phyloP scores from a whole-genome alignment of 2,329 filamentous ascomycete genomes.

The Trichophyton benhamiae region DNA sequence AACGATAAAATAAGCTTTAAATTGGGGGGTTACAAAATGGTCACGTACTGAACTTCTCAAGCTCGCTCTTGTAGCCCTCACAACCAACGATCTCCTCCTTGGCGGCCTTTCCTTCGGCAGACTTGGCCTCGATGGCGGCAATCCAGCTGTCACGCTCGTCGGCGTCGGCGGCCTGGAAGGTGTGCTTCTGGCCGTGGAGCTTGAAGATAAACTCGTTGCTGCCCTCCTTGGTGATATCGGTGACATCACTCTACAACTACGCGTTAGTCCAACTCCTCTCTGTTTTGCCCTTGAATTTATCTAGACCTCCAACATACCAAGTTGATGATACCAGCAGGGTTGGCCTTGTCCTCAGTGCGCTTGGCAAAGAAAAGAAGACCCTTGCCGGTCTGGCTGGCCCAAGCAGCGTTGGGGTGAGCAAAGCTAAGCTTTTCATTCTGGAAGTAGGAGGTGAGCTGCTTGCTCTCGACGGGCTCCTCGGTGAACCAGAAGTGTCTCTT shows the following conservation, averaged over 20 bases:
- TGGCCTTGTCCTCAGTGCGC: constrained; percentile 67
- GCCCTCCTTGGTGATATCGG: constrained; percentile 64
- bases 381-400: constrained; percentile 89
- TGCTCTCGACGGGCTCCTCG: constrained; percentile 57
- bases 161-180: constrained; percentile 66
- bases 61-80: constrained; percentile 77
- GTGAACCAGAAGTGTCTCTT: constrained; percentile 92
- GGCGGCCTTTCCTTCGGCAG: constrained; percentile 71
- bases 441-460: constrained; percentile 64
- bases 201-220: constrained; percentile 75
- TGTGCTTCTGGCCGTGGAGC: constrained; percentile 78
- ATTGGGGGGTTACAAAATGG: too few relatives aligned
- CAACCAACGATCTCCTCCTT: constrained; percentile 60
- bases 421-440: constrained; percentile 76
- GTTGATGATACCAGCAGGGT: constrained; percentile 70
- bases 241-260: constrained; percentile 39
- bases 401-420: constrained; percentile 69
- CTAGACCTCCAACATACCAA: constrained; percentile 47
- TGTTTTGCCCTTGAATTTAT: background rate
- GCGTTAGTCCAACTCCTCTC: too few relatives aligned
- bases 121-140: constrained; percentile 66
- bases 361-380: constrained; percentile 87
- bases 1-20: too few relatives aligned
- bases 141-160: constrained; percentile 90
- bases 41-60: constrained; percentile 56